Conservation (phyloP, 23 red algal species). For the Pyropia yezoensis region DNA sequence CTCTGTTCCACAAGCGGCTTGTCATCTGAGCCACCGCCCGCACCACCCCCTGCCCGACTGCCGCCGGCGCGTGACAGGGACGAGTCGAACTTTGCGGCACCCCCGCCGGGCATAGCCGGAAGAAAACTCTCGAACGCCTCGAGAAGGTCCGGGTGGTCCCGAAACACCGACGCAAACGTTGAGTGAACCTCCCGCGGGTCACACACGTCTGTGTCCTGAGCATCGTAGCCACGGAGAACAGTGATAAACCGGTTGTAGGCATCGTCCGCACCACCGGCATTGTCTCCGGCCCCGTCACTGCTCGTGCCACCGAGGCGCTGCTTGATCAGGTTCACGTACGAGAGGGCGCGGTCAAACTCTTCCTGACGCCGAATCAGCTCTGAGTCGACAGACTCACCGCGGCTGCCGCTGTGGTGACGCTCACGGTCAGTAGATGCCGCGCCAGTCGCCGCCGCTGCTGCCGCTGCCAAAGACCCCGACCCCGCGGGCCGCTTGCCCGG, state of each 20-base stretch:
- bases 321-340: constrained; percentile 90
- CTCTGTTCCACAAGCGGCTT: not conserved
- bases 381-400: constrained; percentile 6
- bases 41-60: constrained; percentile 10
- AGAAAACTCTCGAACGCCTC: constrained; percentile 85
- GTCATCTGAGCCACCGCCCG: not conserved
- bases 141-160: constrained; percentile 79
- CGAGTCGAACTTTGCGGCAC: constrained; percentile 8
- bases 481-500: constrained; percentile 1
- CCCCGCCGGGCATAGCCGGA: constrained; percentile 27
- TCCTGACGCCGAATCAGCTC: constrained; percentile 7
- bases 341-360: constrained; percentile 93
- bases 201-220: constrained; percentile 40
- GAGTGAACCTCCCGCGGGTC: constrained; percentile 58
- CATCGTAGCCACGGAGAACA: constrained; percentile 61
- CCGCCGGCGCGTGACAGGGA: not conserved
- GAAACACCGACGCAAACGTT: constrained; percentile 63
- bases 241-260: constrained; percentile 77
- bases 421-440: constrained; percentile 3
- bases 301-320: constrained; percentile 56
- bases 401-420: not conserved
- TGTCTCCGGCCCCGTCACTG: no score
- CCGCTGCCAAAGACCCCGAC: not conserved
- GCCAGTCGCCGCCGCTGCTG: not conserved
- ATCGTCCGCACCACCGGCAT: not conserved